Evolutionary conservation across 768 basidiomycete species (phyloP), one percentile per base, ranked within the genome.

Genomic region (Tulasnella sp.): DNA sequence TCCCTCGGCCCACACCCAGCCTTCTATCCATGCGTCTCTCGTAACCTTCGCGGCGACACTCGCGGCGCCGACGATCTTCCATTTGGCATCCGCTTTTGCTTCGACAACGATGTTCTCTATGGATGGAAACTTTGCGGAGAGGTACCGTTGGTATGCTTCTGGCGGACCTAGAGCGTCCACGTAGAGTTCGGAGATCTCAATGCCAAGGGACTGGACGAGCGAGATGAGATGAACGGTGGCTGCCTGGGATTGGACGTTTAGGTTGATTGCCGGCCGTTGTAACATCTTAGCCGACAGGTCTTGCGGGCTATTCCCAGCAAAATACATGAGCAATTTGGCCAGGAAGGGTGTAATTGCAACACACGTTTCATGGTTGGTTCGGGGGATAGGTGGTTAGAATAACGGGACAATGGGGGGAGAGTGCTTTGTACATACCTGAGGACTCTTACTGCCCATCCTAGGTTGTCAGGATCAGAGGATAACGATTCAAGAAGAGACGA

Each of bases 1-100:
- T 29, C 70, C 72, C 65, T 89, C 87, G 67, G 86, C 80, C 62
- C 83, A 93, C 8, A 74, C 65, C 94, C 94, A 98, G 2, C 76
- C 75, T 59, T 93, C 84, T 17, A 97, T 74, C 69, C 90, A 91
- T 6, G 84, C 81, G 65, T 98, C 94, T 56, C 94, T 75, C 0
- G 93, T 97, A 25, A 94, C 92, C 70, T 99, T 99, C 2, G 96
- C 96, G 2, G 91, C 91, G n/a, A 98, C 89, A 67, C 88, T 91
- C 1, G 94, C 96, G 5, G 96, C 96, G 19, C 90, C 85, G 59
- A 99, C 96, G 59, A 99, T 93, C 65, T 92, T 96, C 76, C 80
- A 99, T 60, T 87, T 82, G n/a, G 83, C 82, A 66, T 99, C 96
- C 14, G 96, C 96, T 69, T 99, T 97, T 25, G 81, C 79, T 8